These are phyloP conservation scores for Solanum hybrid DNA, from an alignment of 305 asterid species.

Conservation along the genomic window DNA sequence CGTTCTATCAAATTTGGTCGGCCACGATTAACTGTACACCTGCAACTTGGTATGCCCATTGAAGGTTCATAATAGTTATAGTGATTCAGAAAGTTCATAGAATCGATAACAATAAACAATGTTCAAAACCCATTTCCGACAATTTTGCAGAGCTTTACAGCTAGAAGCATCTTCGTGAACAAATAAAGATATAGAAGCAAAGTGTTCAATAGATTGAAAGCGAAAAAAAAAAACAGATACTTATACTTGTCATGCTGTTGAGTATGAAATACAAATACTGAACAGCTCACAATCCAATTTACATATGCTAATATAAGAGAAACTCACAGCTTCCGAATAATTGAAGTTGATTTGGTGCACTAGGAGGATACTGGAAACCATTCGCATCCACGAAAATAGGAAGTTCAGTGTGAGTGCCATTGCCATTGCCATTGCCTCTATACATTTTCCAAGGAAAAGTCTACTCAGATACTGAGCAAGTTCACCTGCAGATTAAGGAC, in stretches of 20 bases:
- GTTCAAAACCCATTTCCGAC: neutral
- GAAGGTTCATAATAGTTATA: neutral
- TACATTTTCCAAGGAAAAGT: constrained; percentile 28
- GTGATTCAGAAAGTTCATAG: neutral
- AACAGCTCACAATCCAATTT: neutral
- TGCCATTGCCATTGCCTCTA: constrained; percentile 35
- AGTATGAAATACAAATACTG: neutral
- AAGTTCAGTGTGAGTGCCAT: constrained; percentile 32
- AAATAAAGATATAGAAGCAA: neutral
- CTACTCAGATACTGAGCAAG: neutral
- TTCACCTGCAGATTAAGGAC: neutral
- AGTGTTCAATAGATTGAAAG: neutral
- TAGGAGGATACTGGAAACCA: constrained; percentile 41
- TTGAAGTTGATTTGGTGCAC: constrained; percentile 54
- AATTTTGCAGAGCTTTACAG: neutral
- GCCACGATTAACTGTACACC: neutral
- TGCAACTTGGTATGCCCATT: neutral
- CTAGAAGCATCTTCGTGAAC: neutral
- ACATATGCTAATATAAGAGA: neutral
- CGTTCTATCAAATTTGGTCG: neutral
- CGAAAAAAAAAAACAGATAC: neutral
- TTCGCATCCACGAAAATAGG: constrained; percentile 38
- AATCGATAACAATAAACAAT: neutral
- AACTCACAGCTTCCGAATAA: constrained; percentile 65
- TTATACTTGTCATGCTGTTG: neutral